Percentiles rank a stretch among this genome's conserved stretches.
These are phyloP conservation scores for Actinomortierella ambigua DNA, from an alignment of 371 early-diverging fungal species.

Conservation along the genomic window DNA sequence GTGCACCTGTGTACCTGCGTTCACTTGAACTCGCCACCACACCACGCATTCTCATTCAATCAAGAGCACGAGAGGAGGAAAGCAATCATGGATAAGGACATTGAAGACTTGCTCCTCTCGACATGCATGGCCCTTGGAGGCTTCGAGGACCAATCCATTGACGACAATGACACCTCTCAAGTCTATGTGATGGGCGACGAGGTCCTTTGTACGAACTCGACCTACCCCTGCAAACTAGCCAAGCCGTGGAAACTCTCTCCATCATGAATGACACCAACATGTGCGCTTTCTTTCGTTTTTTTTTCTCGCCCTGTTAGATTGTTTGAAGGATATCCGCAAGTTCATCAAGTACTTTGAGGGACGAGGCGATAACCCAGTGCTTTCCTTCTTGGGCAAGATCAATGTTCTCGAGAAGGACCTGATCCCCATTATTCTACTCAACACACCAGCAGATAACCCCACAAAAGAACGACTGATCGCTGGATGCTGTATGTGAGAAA, in stretches of 20 bases:
- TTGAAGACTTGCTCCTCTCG: conserved; percentile 65
- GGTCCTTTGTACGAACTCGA: conserved; percentile 61
- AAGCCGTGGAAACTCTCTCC: no score
- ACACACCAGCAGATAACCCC: conserved; percentile 48
- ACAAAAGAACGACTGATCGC: conserved; percentile 55
- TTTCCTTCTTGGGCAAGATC: conserved; percentile 76
- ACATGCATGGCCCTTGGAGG: conserved; percentile 86
- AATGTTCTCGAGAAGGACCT: conserved; percentile 75
- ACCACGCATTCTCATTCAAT: no score
- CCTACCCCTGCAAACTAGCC: no score
- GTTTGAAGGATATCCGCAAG: conserved; percentile 77
- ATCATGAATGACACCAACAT: neutral
- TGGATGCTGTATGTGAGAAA: conserved; percentile 59
- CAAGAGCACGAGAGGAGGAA: no score
- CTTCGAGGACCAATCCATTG: conserved; percentile 57
- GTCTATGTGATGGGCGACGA: conserved; percentile 83
- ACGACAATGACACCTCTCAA: conserved; percentile 48
- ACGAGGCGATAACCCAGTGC: conserved; percentile 60
- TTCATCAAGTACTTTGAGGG: conserved; percentile 76
- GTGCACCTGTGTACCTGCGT: no score
- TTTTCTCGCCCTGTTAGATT: conserved; percentile 45
- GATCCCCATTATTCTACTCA: conserved; percentile 74
- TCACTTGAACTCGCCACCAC: no score
- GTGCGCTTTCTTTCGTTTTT: neutral
- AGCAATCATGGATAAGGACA: conserved; percentile 34